phyloP scores from a whole-genome alignment of 176 grass and related monocot genomes.

The Zea luxurians region DNA sequence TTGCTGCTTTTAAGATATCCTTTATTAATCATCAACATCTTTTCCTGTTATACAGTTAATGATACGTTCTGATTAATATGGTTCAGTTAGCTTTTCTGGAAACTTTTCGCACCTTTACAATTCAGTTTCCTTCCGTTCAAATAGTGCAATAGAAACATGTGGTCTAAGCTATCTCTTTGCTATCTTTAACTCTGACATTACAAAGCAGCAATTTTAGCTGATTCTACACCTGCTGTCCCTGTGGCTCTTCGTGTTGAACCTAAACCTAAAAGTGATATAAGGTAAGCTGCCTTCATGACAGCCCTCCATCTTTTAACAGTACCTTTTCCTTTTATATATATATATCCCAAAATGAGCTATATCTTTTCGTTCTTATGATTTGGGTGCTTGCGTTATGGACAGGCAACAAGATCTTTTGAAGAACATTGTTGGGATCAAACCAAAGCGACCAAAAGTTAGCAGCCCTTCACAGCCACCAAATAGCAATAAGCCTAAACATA shows the following conservation, averaged over 20 bases:
- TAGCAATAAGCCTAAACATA: slow-evolving; percentile 33
- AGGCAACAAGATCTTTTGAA: slow-evolving; percentile 91
- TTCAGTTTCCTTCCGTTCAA: slow-evolving; percentile 2
- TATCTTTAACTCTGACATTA: slow-evolving; percentile 58
- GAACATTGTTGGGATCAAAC: slow-evolving; percentile 84
- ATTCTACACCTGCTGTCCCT: slow-evolving; percentile 71
- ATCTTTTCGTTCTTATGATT: not conserved
- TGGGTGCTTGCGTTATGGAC: not conserved
- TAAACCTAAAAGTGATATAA: slow-evolving; percentile 78
- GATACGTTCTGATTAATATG: not conserved
- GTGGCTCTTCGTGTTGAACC: slow-evolving; percentile 80
- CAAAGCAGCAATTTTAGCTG: slow-evolving; percentile 87
- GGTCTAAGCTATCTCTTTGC: slow-evolving; percentile 2
- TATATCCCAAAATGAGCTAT: not conserved
- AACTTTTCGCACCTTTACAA: not conserved
- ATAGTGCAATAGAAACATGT: slow-evolving; percentile 1
- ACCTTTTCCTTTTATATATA: not conserved
- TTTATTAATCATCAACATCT: slow-evolving; percentile 30
- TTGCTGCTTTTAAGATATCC: slow-evolving; percentile 99
- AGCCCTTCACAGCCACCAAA: slow-evolving; percentile 30
- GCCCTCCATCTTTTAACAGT: not conserved
- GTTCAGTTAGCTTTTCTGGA: not conserved
- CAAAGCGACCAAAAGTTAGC: slow-evolving; percentile 59
- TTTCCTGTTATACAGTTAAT: slow-evolving; percentile 7
- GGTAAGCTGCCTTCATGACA: slow-evolving; percentile 43